Evolutionary conservation across 1,284 basidiomycete genomes (phyloP).

Genomic region (Rhodofomes roseus): DNA sequence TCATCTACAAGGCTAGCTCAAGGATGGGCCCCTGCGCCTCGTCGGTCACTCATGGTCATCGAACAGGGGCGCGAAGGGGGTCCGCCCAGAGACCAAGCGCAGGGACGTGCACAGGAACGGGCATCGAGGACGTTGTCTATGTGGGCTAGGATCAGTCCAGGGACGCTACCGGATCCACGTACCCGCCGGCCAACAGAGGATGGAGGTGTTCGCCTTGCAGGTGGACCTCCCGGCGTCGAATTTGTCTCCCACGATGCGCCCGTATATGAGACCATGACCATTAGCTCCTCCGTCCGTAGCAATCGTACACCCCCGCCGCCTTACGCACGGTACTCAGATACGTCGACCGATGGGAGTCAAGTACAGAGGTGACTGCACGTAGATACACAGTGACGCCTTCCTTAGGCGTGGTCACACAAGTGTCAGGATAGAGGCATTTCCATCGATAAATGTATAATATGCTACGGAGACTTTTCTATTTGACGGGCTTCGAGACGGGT

Average conservation of each 20-base stretch:
- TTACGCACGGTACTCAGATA: not conserved
- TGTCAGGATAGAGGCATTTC: too few relatives aligned
- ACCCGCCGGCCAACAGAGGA: not conserved
- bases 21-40: not conserved
- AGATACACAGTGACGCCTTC: too few relatives aligned
- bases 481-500: not conserved
- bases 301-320: not conserved
- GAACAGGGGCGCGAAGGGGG: not conserved
- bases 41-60: not conserved
- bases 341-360: not conserved
- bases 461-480: too few relatives aligned
- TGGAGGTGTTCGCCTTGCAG: not conserved
- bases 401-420: too few relatives aligned
- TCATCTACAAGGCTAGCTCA: not conserved
- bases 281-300: not conserved
- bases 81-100: not conserved
- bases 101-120: not conserved
- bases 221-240: not conserved
- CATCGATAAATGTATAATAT: too few relatives aligned
- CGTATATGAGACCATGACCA: not conserved
- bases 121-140: not conserved
- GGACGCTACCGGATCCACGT: not conserved
- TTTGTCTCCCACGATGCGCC: not conserved
- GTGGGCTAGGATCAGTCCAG: too few relatives aligned
- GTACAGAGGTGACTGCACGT: too few relatives aligned